Evolutionary conservation across 106 monocot genomes (phyloP), one percentile per base, ranked within the genome.

Genomic region (Amphibolis antarctica): DNA sequence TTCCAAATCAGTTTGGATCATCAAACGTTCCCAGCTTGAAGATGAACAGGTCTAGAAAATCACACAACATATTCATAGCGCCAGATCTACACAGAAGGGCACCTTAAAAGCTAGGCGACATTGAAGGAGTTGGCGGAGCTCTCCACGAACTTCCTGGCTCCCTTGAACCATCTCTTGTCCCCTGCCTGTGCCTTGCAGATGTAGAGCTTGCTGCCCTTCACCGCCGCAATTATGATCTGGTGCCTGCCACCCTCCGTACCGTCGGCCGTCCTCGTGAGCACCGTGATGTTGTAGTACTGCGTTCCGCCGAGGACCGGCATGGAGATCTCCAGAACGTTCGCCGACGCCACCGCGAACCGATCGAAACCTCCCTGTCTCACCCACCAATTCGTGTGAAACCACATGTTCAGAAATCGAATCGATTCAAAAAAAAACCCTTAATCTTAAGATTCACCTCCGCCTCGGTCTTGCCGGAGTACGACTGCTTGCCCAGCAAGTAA

Each of bases 141-240:
- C 76, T 96, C 94, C 27, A 89, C 89, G 55, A 66, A 89, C 82
- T 84, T 96, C 84, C 76, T 96, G 0, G 94, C 84, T n/a, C 94
- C 89, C 82, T 96, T 96, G 80, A 96, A 96, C 94, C 94, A 96
- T 71, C 94, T 89, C 89, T 96, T 96, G 82, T 96, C 94, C 0
- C 94, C 94, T 11, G 94, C 94, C 53, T 96, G 89, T 1, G 78
- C 94, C 72, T 96, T 96, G 84, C 94, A 96, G 61, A 96, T 86
- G 78, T 96, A 96, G 31, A 96, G 86, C 74, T 96, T 96, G 0
- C 89, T 89, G 27, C 80, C 81, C 0, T 81, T 72, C 17, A 96
- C 84, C 4, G 82, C 75, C 11, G 94, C 94, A 3, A 74, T 80
- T 31, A 96, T 89, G 29, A 96, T 55, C 73, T 86, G 83, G 76